Percentiles rank a stretch among this genome's conserved stretches.
Evolutionary conservation across 805 yeast species (phyloP).

Genomic region (Hanseniaspora occidentalis): DNA sequence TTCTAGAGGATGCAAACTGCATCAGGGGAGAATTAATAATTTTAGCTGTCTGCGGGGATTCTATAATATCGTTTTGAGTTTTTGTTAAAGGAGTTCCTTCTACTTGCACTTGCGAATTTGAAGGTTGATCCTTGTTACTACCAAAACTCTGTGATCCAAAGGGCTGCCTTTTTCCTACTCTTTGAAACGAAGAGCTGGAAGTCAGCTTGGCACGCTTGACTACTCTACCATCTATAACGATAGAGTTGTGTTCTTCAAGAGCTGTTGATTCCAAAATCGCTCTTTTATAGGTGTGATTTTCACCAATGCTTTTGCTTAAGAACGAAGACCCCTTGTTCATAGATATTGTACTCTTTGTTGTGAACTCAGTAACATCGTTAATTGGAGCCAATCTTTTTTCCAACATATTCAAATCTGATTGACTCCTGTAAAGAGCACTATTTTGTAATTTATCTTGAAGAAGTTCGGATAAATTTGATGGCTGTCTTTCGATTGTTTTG

Average conservation of each 20-base stretch:
- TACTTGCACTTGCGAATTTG: background rate
- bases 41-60: background rate
- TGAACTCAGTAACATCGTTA: constrained; percentile 4
- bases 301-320: constrained; percentile 9
- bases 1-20: constrained; percentile 4
- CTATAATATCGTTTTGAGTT: background rate
- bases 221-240: constrained; percentile 15
- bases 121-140: background rate
- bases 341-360: constrained; percentile 13
- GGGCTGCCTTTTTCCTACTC: constrained; percentile 6
- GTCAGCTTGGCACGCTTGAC: constrained; percentile 20
- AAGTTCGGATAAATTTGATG: constrained; percentile 2
- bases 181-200: constrained; percentile 9
- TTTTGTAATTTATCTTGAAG: constrained; percentile 3
- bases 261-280: constrained; percentile 16
- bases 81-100: background rate
- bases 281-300: constrained; percentile 5
- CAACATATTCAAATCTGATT: background rate
- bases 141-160: background rate
- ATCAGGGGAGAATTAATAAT: constrained; percentile 2
- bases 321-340: constrained; percentile 18
- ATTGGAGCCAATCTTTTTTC: background rate
- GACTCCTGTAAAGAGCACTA: background rate
- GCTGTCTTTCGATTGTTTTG: constrained; percentile 2
- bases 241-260: constrained; percentile 12